Evolutionary conservation across 495 filamentous ascomycete species (phyloP).

Genomic region (Stereocaulon alpinum): DNA sequence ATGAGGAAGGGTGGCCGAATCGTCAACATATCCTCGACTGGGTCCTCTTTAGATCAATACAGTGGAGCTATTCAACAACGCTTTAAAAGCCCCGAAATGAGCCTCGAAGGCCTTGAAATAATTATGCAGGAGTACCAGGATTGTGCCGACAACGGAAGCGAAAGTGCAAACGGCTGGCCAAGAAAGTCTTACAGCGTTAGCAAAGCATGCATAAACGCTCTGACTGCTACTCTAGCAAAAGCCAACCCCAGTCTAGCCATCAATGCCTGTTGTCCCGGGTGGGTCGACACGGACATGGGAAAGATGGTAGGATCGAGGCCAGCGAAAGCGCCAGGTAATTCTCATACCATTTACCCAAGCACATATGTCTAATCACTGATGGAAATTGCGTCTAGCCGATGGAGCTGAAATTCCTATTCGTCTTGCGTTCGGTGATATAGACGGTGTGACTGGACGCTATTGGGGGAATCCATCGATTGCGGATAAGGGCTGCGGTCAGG

Average conservation of each 20-base stretch:
- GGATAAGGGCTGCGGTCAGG: conserved; percentile 10
- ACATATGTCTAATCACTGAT: not conserved
- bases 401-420: conserved; percentile 12
- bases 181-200: conserved; percentile 24
- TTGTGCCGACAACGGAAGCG: conserved; percentile 11
- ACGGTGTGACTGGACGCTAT: conserved; percentile 13
- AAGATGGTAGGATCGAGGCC: conserved; percentile 6
- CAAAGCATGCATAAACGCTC: conserved; percentile 11
- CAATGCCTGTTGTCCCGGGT: conserved; percentile 32
- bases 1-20: conserved; percentile 22
- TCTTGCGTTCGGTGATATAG: conserved; percentile 10
- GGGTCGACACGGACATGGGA: conserved; percentile 20
- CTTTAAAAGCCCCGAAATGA: conserved; percentile 11
- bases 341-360: too few species aligned
- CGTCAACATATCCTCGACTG: conserved; percentile 22
- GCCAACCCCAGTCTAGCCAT: conserved; percentile 19
- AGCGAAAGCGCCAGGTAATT: conserved; percentile 1
- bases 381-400: not conserved
- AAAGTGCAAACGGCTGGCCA: conserved; percentile 18
- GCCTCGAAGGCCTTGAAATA: not conserved
- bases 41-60: conserved; percentile 8
- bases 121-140: conserved; percentile 15
- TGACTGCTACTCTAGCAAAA: conserved; percentile 24
- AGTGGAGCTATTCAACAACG: conserved; percentile 7
- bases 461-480: conserved; percentile 6